Evolutionary conservation across 495 filamentous ascomycete species (phyloP).

Genomic region (Chaetomidium leptoderma): DNA sequence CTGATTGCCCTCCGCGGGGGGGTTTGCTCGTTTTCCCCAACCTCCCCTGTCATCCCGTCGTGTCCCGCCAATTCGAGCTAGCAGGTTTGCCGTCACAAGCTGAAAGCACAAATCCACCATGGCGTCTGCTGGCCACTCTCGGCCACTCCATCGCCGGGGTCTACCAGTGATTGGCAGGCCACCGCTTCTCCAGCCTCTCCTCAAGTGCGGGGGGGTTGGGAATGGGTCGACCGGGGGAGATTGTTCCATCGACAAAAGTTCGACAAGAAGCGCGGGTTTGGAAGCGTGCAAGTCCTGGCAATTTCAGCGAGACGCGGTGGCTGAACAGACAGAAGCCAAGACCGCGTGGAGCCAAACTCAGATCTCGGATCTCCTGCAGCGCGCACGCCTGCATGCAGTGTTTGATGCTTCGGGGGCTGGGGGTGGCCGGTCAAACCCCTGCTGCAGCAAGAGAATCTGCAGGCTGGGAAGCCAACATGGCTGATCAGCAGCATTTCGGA

Average conservation of each 20-base stretch:
- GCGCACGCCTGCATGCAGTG: conserved; percentile 10
- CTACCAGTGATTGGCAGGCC: background rate
- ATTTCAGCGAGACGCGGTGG: conserved; percentile 6
- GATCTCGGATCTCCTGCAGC: conserved; percentile 24
- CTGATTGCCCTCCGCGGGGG: conserved; percentile 16
- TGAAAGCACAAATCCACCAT: conserved; percentile 22
- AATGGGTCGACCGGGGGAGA: too few relatives aligned
- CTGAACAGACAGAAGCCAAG: conserved; percentile 7
- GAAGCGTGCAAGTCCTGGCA: conserved; percentile 7
- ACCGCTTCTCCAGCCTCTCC: conserved; percentile 14
- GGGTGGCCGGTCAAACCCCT: conserved; percentile 23
- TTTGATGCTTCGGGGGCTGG: conserved; percentile 19
- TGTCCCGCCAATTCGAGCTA: conserved; percentile 28
- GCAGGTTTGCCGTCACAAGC: conserved; percentile 28
- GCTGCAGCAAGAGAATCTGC: conserved; percentile 29
- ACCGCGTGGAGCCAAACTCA: conserved; percentile 12
- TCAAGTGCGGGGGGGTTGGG: conserved; percentile 1
- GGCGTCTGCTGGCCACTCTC: background rate
- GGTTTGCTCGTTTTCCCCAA: too few relatives aligned
- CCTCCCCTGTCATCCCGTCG: conserved; percentile 22
- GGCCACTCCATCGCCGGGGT: background rate
- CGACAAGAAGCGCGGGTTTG: background rate
- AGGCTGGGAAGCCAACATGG: conserved; percentile 21
- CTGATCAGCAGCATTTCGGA: conserved; percentile 21
- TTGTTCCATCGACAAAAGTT: too few relatives aligned